Evolutionary conservation across 2,329 filamentous ascomycete species (phyloP).

Genomic region (Aspergillus viridinutans): DNA sequence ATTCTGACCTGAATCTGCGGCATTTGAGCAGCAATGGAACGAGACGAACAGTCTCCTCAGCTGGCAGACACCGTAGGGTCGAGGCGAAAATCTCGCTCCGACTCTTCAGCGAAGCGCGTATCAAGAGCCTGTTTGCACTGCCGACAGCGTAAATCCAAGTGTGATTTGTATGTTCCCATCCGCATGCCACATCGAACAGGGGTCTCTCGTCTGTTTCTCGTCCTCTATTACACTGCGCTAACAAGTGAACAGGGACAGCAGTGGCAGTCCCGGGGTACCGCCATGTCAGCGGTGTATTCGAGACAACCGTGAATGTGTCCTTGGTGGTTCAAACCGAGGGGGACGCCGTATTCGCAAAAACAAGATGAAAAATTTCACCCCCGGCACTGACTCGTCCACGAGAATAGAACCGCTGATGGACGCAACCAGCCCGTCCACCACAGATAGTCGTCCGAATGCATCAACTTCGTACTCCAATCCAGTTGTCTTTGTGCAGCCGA

Average conservation of each 20-base stretch:
- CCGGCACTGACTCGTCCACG: slow-evolving; percentile 18
- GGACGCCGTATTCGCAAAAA: slow-evolving; percentile 56
- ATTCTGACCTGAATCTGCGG: neutral
- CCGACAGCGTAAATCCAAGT: slow-evolving; percentile 48
- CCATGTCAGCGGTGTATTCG: slow-evolving; percentile 57
- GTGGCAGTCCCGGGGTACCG: slow-evolving; percentile 48
- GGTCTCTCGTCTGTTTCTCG: no score
- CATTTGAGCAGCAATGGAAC: slow-evolving; percentile 6
- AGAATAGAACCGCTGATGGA: slow-evolving; percentile 25
- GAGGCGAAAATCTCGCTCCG: slow-evolving; percentile 21
- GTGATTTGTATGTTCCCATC: slow-evolving; percentile 44
- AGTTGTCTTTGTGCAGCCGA: slow-evolving; percentile 31
- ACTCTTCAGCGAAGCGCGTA: slow-evolving; percentile 41
- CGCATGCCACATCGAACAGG: neutral
- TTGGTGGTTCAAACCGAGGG: slow-evolving; percentile 57
- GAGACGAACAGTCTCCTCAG: slow-evolving; percentile 14
- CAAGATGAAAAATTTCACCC: slow-evolving; percentile 35
- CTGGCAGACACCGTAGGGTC: slow-evolving; percentile 8
- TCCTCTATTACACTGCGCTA: slow-evolving; percentile 1
- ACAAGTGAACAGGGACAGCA: slow-evolving; percentile 36
- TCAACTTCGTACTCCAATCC: slow-evolving; percentile 30
- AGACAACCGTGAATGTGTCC: slow-evolving; percentile 55
- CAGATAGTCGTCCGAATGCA: slow-evolving; percentile 23
- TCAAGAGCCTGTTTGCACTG: slow-evolving; percentile 48
- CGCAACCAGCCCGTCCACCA: slow-evolving; percentile 21